Evolutionary conservation across 495 filamentous ascomycete species (phyloP), one percentile per base, ranked within the genome.

Genomic region (Annulohypoxylon stygium): DNA sequence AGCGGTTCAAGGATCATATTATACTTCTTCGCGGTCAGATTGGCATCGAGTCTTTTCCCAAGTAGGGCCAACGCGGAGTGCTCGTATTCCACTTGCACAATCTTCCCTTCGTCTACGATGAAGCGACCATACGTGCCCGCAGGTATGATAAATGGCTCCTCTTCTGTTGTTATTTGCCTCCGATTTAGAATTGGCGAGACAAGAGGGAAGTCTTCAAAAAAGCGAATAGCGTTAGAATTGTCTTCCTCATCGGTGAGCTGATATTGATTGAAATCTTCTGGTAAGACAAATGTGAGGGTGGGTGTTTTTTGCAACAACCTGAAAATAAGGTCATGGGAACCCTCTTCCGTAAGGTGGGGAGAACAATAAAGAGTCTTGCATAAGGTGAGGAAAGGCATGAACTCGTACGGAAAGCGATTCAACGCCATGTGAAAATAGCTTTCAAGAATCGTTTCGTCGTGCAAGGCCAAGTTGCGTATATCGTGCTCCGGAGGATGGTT

Each of bases 351-450:
- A 4, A 79, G 71, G 39, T 81, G 78, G 9, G 75, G 64, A 12
- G 75, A 72, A 30, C 53, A 81, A 6, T 78, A 81, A 39, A 86
- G 69, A 25, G 73, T 75, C 39, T 82, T 80, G 67, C 80, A 85
- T 14, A 85, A 65, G 7, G 80, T 78, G 60, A 97, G 71, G 69
- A 98, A 93, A 3, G 96, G 93, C n/a, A 89, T 76, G 23, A 90
- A 89, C 80, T 99, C 96, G 79, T 92, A 93, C 1, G 96, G 96
- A 79, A 93, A 98, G 50, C 95, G 90, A 61, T 86, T 86, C 20
- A 88, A 86, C 2, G 96, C 88, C 65, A 87, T 82, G 20, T 82
- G 79, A 39, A 94, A 86, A 61, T 93, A 85, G 25, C 77, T 79
- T 18, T 82, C 80, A 75, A 90, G 84, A 10, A 94, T 78, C 2